A percentile compares a stretch with the other conserved stretches of the same genome.
These are phyloP conservation scores for Nakazawaea sp. DNA, from an alignment of 805 yeast species.

Conservation along the genomic window DNA sequence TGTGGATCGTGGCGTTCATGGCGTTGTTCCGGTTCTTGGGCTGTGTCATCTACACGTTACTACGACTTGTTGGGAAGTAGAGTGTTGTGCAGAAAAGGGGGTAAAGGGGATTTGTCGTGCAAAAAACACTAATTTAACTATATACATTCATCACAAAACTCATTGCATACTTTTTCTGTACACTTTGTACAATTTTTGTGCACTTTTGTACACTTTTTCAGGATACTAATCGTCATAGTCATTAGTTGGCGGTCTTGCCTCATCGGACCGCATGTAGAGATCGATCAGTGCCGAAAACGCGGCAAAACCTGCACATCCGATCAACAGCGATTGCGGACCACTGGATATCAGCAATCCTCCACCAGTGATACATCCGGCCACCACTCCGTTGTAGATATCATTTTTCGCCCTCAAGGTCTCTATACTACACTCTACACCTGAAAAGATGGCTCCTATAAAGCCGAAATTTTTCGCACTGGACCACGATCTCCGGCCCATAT, in stretches of 20 bases:
- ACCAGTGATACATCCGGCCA: constrained; percentile 95
- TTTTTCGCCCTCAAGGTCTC: constrained; percentile 85
- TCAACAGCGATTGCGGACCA: constrained; percentile 86
- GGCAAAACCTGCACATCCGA: constrained; percentile 98
- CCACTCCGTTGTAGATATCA: constrained; percentile 85
- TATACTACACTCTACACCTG: constrained; percentile 88
- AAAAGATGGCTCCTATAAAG: constrained; percentile 80
- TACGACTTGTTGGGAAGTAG: constrained; percentile 8
- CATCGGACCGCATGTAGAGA: constrained; percentile 77
- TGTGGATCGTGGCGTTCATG: constrained; percentile 91
- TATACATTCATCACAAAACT: background rate
- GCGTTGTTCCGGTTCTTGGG: constrained; percentile 83
- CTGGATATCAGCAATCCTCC: constrained; percentile 89
- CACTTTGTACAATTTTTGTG: too few relatives aligned
- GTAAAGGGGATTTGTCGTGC: too few relatives aligned
- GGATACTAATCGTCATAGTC: constrained; percentile 63
- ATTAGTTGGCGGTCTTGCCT: constrained; percentile 74
- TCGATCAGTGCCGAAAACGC: constrained; percentile 90
- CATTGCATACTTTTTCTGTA: too few relatives aligned
- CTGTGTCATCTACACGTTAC: constrained; percentile 40
- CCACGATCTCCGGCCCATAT: constrained; percentile 88
- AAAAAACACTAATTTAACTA: background rate
- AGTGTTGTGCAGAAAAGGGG: too few relatives aligned
- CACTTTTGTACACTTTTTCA: too few relatives aligned
- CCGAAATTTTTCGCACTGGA: constrained; percentile 92